phyloP scores from a whole-genome alignment of 2,329 filamentous ascomycete genomes.

The Moelleriella libera region DNA sequence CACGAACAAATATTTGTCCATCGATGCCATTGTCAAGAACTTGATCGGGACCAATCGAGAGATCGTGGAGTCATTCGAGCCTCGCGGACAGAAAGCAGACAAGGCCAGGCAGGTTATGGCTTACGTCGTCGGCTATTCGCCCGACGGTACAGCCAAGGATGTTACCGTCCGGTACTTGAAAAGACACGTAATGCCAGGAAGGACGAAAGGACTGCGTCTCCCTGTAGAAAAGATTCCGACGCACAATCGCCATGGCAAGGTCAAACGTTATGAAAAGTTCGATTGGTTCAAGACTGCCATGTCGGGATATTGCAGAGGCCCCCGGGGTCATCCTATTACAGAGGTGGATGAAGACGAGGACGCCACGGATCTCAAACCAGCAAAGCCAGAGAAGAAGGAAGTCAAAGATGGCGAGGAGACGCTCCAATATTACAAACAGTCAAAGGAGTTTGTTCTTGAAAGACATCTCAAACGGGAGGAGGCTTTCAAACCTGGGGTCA shows the following conservation, averaged over 20 bases:
- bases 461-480: slow-evolving; percentile 86
- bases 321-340: slow-evolving; percentile 39
- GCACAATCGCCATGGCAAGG: slow-evolving; percentile 62
- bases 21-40: slow-evolving; percentile 61
- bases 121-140: slow-evolving; percentile 72
- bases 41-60: slow-evolving; percentile 60
- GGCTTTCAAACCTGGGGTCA: slow-evolving; percentile 56
- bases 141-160: slow-evolving; percentile 84
- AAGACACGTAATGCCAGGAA: slow-evolving; percentile 67
- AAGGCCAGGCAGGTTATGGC: slow-evolving; percentile 80
- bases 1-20: slow-evolving; percentile 63
- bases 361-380: slow-evolving; percentile 57
- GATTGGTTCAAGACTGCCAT: slow-evolving; percentile 85
- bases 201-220: slow-evolving; percentile 75
- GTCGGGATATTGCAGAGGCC: slow-evolving; percentile 49
- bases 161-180: slow-evolving; percentile 86
- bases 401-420: slow-evolving; percentile 66
- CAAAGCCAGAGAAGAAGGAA: slow-evolving; percentile 58
- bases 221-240: slow-evolving; percentile 68
- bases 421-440: slow-evolving; percentile 76
- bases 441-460: slow-evolving; percentile 70
- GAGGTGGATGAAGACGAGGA: slow-evolving; percentile 71
- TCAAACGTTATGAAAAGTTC: slow-evolving; percentile 61
- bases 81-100: slow-evolving; percentile 69
- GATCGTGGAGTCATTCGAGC: slow-evolving; percentile 61